Evolutionary conservation across 352 stramenopile species (phyloP), one percentile per base, ranked within the genome.

Genomic region (Globisporangium mamillatum): DNA sequence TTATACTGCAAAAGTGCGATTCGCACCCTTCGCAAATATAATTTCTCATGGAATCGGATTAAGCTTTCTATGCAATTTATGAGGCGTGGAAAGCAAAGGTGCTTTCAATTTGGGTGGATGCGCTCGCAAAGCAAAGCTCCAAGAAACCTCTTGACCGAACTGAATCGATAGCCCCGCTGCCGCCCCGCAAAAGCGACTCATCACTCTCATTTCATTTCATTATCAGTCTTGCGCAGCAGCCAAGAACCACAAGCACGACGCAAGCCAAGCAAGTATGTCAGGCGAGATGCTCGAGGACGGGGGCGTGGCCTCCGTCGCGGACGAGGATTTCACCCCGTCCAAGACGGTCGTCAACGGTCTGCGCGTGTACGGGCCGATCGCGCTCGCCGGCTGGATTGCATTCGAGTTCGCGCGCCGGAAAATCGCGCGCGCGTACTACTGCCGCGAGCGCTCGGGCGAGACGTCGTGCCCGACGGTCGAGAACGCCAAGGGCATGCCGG

Each of bases 321-420:
- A n/a, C 0, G 61, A 76, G 61, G 87, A 95, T 72, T 71, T 90
- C 53, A 80, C 65, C 50, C 88, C 88, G 54, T 86, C 83, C 4
- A 44, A 63, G 20, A 94, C 88, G n/a, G 87, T 95, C 69, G 57
- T 79, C 46, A 76, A 84, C 38, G 86, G 82, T 6, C 70, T 95
- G 64, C 73, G 73, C 56, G 70, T 88, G 38, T 95, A 94, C 63
- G 88, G 82, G 14, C 66, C 78, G 10, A 90, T 94, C 69, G 82
- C 82, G 60, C 72, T 82, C 50, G 60, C 75, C 16, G 86, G 82
- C 16, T 94, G 83, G 84, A 54, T 91, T 60, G 73, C 64, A 52
- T 94, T 95, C 64, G 84, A 94, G 60, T 52, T 91, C 22, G 74
- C 74, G 44, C 86, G 87, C 0, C 61, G 79, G 41, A 84, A 88